Base-by-base conservation (phyloP, 1,139 yeast genomes). In the Waltiozyma sp. region DNA sequence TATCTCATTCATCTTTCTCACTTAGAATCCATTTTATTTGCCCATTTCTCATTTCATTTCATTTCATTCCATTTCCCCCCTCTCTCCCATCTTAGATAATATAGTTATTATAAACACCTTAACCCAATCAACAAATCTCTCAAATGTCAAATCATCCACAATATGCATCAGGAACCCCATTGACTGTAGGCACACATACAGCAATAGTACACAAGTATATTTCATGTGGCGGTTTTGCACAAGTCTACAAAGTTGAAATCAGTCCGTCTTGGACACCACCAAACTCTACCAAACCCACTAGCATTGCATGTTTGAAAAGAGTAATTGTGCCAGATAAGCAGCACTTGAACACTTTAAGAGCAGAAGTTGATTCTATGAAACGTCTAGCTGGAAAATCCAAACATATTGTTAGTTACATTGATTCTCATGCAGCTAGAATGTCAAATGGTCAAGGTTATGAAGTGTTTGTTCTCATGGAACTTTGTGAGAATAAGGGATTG, bases 391-490 rank as follows among this genome's bases (percentile, higher is more conserved):
- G 93, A 2, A 77, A 83, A 51, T 31, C 34, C 14, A 74, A 76
- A 23, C 80, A 84, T 55, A 80, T 91, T 50, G 97, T 93, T 13
- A 77, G 83, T 23, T 93, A 91, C 59, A 85, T 84, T 49, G 98
- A 93, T 63, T 86, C 96, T 3, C 95, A 91, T 65, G 98, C 98
- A 4, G 77, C 94, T n/a, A 69, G 96, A 52, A 40, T 48, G 49
- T 38, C 43, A 4, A 45, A 38, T 28, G 43, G 58, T 11, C 52
- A 53, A 40, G 81, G 77, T 41, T 91, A 86, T 59, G 98, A 91
- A 63, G 96, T 93, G 42, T 77, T 89, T 49, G 69, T 91, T 31
- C 68, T 91, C 48, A 91, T 91, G 98, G 98, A 91, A 60, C 80
- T 81, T 58, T 91, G 98, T 59, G 72, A 80, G 11, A 74, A 85